Base-by-base conservation (phyloP, 805 yeast species). In the Scheffersomyces stipitis region DNA sequence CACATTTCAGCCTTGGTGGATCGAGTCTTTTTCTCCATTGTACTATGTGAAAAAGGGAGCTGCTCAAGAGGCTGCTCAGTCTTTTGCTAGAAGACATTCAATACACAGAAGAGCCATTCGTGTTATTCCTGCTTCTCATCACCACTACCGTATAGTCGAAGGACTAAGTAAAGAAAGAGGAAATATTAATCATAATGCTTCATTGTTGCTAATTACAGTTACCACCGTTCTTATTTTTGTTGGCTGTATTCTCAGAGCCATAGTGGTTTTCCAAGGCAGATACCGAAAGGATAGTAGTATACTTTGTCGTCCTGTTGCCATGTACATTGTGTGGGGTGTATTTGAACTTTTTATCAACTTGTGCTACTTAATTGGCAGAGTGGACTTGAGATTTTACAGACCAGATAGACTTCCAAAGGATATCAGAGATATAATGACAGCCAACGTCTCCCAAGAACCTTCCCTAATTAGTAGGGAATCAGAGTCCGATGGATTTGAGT, bases 1-100 rank as follows among this genome's bases (percentile, higher is more conserved):
- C 48, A 78, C 80, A 44, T 83, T 78, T 55, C 86, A 80, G 54
- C 87, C 95, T 26, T 81, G 82, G 75, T 85, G 93, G 93, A 80
- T 85, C 51, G 80, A 80, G 55, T 71, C 78, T 4, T 82, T 83
- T 47, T 51, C 62, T 16, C 71, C 81, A 13, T 61, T 66, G 33
- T 85, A 84, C 58, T 84, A 70, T 60, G 82, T 81, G 10, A 67
- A 69, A 42, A 72, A 70, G 40, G 69, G 70, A 34, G 78, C 87
- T 1, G 64, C 73, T 6, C 62, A 62, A 37, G 58, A 62, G 31
- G 83, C 81, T 10, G 76, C 65, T 44, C 65, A 58, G 27, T 55
- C 74, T 0, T 73, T 74, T 41, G 67, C 68, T 60, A 58, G 60
- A 36, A 55, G 77, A 51, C 76, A 73, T 51, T 75, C 74, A 34